Percentiles rank a stretch among this genome's conserved stretches.
phyloP scores from a whole-genome alignment of 169 alveolate genomes.

The Plasmodium vivax region DNA sequence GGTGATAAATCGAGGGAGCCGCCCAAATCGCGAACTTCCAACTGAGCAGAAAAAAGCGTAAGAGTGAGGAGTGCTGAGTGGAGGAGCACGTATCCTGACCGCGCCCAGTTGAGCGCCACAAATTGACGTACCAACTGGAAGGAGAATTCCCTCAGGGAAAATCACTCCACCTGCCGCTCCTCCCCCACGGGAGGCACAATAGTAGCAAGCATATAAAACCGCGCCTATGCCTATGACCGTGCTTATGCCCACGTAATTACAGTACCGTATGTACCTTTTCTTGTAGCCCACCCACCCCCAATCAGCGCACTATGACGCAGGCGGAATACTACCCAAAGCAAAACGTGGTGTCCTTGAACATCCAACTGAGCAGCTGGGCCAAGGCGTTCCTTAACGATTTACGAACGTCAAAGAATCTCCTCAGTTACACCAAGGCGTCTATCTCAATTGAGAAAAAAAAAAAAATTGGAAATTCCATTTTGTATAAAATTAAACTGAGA shows the following conservation, averaged over 20 bases:
- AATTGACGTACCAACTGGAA: neutral
- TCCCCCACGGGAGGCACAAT: neutral
- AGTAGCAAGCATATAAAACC: neutral
- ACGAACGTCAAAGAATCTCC: neutral
- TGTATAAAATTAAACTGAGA: slow-evolving; percentile 38
- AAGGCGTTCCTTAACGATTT: slow-evolving; percentile 41
- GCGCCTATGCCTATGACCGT: neutral
- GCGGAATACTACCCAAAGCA: slow-evolving; percentile 65
- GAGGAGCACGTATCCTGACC: neutral
- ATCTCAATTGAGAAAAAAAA: slow-evolving; percentile 33
- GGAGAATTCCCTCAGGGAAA: neutral
- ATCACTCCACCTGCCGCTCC: neutral
- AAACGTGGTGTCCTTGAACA: slow-evolving; percentile 42
- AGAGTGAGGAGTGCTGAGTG: neutral
- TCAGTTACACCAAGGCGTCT: slow-evolving; percentile 23
- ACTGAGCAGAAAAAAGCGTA: neutral
- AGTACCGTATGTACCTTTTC: neutral
- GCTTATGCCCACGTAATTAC: neutral
- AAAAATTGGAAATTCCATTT: slow-evolving; percentile 2
- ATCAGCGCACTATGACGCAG: slow-evolving; percentile 22
- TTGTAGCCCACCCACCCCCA: neutral
- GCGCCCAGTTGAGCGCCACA: neutral
- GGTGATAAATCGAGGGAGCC: neutral
- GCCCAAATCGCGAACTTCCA: neutral
- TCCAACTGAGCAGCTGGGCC: slow-evolving; percentile 1